phyloP scores from a whole-genome alignment of 2,329 filamentous ascomycete species.

The Paecilomyces sp. region DNA sequence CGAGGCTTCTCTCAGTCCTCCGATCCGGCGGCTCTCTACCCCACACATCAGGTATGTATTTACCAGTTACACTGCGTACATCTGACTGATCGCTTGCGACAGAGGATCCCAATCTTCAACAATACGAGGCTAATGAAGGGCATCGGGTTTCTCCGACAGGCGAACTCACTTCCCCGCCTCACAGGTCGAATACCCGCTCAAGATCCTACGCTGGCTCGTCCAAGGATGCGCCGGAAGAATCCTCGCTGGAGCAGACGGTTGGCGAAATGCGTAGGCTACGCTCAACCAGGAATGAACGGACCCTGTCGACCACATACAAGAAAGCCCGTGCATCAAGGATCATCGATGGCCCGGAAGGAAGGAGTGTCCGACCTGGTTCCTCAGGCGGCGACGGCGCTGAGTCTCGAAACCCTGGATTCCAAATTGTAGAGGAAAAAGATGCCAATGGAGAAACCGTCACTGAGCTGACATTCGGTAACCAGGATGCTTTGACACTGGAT shows the following conservation, averaged over 20 bases:
- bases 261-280: slow-evolving; percentile 88
- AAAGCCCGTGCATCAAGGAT: slow-evolving; percentile 86
- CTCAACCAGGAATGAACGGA: slow-evolving; percentile 89
- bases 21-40: slow-evolving; percentile 75
- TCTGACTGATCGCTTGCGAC: slow-evolving; percentile 8
- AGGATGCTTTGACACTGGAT: slow-evolving; percentile 87
- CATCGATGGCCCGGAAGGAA: slow-evolving; percentile 76
- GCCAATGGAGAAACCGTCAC: slow-evolving; percentile 61
- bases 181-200: slow-evolving; percentile 62
- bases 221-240: slow-evolving; percentile 49
- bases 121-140: slow-evolving; percentile 61
- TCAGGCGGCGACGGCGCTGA: slow-evolving; percentile 54
- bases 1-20: slow-evolving; percentile 78
- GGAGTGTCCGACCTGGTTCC: slow-evolving; percentile 62
- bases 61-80: slow-evolving; percentile 2
- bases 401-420: slow-evolving; percentile 53
- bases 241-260: slow-evolving; percentile 88
- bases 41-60: slow-evolving; percentile 53
- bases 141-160: slow-evolving; percentile 46
- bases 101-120: slow-evolving; percentile 63
- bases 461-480: slow-evolving; percentile 79
- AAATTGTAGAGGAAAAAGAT: slow-evolving; percentile 74
- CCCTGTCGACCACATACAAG: slow-evolving; percentile 85
- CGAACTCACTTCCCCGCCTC: slow-evolving; percentile 42
- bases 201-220: slow-evolving; percentile 63